phyloP scores from a whole-genome alignment of 148 eudicot species.

The Rhododendron ferrugineum region DNA sequence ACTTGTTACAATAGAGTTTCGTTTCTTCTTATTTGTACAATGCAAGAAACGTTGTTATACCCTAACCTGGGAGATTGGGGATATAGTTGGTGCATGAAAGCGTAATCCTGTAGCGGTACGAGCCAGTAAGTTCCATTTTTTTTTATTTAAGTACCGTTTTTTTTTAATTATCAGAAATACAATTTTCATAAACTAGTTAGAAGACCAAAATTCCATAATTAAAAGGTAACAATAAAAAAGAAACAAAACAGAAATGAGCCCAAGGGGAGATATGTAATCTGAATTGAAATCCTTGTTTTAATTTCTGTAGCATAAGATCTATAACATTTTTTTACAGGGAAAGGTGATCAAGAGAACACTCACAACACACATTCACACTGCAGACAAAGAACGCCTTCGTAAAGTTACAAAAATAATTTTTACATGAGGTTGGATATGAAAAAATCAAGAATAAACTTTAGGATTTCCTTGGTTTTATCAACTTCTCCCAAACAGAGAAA shows the following conservation, averaged over 20 bases:
- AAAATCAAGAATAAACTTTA: not conserved
- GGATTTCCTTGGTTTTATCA: conserved; percentile 33
- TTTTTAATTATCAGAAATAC: too few relatives aligned
- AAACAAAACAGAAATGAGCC: not conserved
- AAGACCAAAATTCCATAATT: not conserved
- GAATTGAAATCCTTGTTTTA: not conserved
- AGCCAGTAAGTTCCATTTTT: too few relatives aligned
- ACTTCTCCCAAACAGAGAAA: conserved; percentile 60
- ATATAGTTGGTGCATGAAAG: too few relatives aligned
- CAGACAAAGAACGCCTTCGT: not conserved
- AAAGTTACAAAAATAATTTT: not conserved
- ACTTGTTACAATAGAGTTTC: too few relatives aligned
- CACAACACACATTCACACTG: not conserved
- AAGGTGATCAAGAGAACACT: not conserved
- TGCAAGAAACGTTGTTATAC: not conserved
- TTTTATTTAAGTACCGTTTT: too few relatives aligned
- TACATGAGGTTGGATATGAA: not conserved
- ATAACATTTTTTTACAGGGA: not conserved
- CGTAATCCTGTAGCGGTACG: too few relatives aligned
- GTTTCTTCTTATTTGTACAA: too few relatives aligned
- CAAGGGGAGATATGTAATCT: not conserved
- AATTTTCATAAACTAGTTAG: not conserved
- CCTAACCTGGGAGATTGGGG: not conserved
- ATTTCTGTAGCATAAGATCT: not conserved
- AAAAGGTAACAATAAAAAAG: not conserved